Conservation (phyloP, 2,329 filamentous ascomycete species). For the Apiospora saccharicola region DNA sequence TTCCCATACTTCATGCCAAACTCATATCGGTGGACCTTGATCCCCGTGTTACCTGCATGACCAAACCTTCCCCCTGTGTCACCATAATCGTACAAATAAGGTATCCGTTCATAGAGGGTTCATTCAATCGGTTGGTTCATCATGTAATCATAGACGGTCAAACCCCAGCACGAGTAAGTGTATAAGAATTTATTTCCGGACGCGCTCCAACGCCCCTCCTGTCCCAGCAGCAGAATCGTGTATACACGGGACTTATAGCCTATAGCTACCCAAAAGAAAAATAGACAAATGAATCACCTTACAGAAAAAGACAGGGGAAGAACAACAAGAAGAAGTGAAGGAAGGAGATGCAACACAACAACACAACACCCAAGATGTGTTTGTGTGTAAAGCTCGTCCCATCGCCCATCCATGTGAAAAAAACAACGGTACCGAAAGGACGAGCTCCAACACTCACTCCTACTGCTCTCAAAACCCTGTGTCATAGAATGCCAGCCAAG, state of each 20-base stretch:
- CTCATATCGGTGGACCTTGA: no score
- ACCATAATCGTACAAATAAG: no score
- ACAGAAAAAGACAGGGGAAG: not conserved
- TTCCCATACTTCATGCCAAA: no score
- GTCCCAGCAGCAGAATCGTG: slow-evolving; percentile 19
- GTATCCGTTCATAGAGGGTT: no score
- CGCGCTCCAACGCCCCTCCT: slow-evolving; percentile 8
- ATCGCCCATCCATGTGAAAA: not conserved
- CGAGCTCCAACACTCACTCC: not conserved
- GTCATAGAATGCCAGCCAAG: not conserved
- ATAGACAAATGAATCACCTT: not conserved
- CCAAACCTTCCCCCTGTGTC: no score
- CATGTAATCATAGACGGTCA: not conserved
- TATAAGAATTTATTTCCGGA: not conserved
- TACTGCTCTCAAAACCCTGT: not conserved
- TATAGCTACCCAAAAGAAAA: slow-evolving; percentile 8
- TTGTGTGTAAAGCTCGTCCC: not conserved
- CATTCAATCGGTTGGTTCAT: no score
- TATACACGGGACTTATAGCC: slow-evolving; percentile 19
- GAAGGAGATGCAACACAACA: not conserved
- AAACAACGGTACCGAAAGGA: not conserved
- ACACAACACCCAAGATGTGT: not conserved
- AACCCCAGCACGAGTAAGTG: not conserved
- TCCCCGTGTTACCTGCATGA: no score
- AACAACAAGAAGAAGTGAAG: not conserved